These are phyloP conservation scores for Pinus albicaulis DNA, from an alignment of 75 land plant species.

Conservation along the genomic window DNA sequence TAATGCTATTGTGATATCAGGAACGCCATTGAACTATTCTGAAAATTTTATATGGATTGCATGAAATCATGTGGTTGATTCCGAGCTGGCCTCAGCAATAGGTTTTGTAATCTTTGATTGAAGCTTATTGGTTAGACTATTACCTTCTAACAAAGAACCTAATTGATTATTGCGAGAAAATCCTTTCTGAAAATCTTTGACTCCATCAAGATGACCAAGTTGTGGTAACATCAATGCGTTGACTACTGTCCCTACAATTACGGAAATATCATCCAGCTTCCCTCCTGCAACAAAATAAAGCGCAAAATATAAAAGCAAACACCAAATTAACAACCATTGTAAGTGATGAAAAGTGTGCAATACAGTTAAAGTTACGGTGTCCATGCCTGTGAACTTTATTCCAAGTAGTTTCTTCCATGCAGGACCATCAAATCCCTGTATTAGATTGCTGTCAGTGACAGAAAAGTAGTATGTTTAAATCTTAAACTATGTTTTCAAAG, in stretches of 20 bases:
- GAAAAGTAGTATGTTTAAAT: background rate
- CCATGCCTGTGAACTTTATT: conserved; percentile 74
- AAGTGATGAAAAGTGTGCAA: background rate
- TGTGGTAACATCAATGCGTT: conserved; percentile 2
- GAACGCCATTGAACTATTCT: no score
- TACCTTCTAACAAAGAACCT: no score
- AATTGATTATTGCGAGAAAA: no score
- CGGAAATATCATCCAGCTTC: conserved; percentile 93
- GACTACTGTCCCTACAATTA: conserved; percentile 66
- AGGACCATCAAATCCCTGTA: conserved; percentile 87
- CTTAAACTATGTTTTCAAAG: background rate
- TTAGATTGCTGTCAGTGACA: background rate
- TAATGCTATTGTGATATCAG: no score
- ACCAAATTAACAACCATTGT: background rate
- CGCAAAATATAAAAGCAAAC: background rate
- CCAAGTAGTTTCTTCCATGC: conserved; percentile 81
- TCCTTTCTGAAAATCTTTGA: background rate
- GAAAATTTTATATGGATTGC: no score
- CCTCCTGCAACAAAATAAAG: conserved; percentile 59
- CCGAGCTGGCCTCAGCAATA: no score
- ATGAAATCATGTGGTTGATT: no score
- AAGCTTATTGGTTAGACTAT: no score
- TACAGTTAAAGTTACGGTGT: background rate
- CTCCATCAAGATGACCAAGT: background rate
- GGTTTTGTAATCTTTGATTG: no score